Conservation (phyloP, 352 stramenopile genomes). For the Phytophthora brassicae region DNA sequence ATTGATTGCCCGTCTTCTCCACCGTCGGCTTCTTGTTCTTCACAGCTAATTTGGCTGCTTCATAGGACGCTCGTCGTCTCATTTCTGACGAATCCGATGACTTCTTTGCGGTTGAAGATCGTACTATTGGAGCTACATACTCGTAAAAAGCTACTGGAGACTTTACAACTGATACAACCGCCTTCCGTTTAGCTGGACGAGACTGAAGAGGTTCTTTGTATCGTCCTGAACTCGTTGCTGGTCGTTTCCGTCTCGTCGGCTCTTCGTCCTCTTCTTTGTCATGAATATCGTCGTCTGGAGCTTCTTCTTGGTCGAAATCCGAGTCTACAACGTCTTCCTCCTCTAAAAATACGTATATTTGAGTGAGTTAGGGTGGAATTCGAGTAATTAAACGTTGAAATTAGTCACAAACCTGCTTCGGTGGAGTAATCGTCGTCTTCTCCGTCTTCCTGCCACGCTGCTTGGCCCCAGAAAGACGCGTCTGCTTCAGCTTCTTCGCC, state of each 20-base stretch:
- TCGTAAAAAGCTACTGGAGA: conserved; percentile 14
- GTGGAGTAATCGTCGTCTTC: conserved; percentile 89
- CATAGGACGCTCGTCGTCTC: conserved; percentile 51
- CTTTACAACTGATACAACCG: background rate
- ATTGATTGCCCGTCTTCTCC: conserved; percentile 47
- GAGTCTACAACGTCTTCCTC: conserved; percentile 88
- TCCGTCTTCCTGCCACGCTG: conserved; percentile 81
- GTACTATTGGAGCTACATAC: conserved; percentile 44
- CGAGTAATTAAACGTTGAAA: background rate
- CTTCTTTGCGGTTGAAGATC: conserved; percentile 62
- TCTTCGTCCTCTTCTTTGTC: conserved; percentile 60
- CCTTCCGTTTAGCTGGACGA: conserved; percentile 19
- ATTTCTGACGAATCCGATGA: conserved; percentile 63
- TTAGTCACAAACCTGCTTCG: conserved; percentile 52
- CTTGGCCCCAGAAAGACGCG: conserved; percentile 86
- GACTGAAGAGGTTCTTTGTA: conserved; percentile 39
- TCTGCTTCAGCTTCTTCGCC: conserved; percentile 88
- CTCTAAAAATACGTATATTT: conserved; percentile 42
- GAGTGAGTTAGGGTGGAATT: background rate
- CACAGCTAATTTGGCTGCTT: conserved; percentile 46
- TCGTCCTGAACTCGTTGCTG: conserved; percentile 22
- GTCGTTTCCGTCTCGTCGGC: conserved; percentile 29
- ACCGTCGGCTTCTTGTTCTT: conserved; percentile 33
- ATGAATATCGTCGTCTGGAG: conserved; percentile 78
- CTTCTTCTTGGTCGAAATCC: conserved; percentile 88